These are phyloP conservation scores for Avena insularis DNA, from an alignment of 176 grass and related monocot species.

Conservation along the genomic window DNA sequence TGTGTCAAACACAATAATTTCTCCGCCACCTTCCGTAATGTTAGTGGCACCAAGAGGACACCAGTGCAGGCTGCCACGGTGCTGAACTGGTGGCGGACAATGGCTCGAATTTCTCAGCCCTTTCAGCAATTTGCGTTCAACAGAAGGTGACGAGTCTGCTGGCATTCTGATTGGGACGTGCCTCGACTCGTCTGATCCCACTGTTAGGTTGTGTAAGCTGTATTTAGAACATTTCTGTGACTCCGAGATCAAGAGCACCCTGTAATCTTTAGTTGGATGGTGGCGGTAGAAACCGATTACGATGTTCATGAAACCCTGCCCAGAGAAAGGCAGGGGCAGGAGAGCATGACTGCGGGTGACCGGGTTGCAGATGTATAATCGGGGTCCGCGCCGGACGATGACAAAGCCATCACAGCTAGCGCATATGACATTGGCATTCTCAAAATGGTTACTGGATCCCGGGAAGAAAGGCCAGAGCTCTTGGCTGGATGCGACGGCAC, in stretches of 20 bases:
- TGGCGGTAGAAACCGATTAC: slow-evolving; percentile 2
- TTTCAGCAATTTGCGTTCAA: neutral
- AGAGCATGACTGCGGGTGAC: neutral
- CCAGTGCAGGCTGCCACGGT: neutral
- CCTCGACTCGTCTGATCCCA: neutral
- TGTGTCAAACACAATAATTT: slow-evolving; percentile 19
- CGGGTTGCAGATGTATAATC: neutral
- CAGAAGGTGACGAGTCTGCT: neutral
- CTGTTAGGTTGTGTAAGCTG: neutral
- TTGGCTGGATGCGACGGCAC: neutral
- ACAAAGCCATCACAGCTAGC: neutral
- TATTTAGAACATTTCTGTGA: neutral
- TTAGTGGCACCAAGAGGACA: neutral
- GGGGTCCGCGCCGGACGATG: neutral
- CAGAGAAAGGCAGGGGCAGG: neutral
- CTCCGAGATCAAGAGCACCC: neutral
- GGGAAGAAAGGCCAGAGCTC: neutral
- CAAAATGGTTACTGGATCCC: neutral
- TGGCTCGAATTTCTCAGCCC: neutral
- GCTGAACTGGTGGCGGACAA: neutral
- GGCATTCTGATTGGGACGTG: neutral
- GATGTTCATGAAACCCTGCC: neutral
- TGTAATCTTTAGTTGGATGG: neutral
- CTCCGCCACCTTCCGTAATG: neutral
- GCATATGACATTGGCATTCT: neutral